phyloP scores from a whole-genome alignment of 495 filamentous ascomycete genomes.

The Ascodesmis nigricans region DNA sequence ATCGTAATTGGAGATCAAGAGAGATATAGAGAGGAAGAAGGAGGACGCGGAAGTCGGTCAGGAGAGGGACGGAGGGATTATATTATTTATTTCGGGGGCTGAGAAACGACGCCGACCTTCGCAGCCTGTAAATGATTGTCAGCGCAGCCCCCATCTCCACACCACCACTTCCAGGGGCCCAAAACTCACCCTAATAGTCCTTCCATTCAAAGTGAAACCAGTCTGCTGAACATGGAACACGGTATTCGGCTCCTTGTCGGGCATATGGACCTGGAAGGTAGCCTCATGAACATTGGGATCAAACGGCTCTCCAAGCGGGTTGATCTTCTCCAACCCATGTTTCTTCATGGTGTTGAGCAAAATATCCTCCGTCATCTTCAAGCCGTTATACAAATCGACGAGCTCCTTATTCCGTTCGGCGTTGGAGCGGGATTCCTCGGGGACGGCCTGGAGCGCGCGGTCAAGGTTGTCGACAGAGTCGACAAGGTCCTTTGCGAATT shows the following conservation, averaged over 20 bases:
- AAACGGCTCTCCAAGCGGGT: conserved; percentile 59
- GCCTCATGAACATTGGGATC: conserved; percentile 93
- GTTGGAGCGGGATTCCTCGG: conserved; percentile 41
- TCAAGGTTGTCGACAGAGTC: conserved; percentile 94
- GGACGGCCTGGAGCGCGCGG: conserved; percentile 62
- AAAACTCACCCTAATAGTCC: conserved; percentile 51
- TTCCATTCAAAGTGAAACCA: conserved; percentile 77
- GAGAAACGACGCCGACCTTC: conserved; percentile 83
- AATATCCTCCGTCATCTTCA: conserved; percentile 85
- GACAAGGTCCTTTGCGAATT: conserved; percentile 81
- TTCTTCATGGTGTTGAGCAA: conserved; percentile 74
- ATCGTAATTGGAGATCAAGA: no score
- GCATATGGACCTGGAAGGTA: conserved; percentile 69
- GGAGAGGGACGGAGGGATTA: no score
- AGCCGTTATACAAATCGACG: conserved; percentile 56
- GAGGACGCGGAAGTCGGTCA: no score
- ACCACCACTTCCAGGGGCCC: no score
- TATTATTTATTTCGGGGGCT: conserved; percentile 26
- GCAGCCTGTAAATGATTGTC: conserved; percentile 36
- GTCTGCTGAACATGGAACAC: conserved; percentile 89
- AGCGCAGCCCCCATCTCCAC: no score
- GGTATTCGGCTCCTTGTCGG: conserved; percentile 66
- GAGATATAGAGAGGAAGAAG: no score
- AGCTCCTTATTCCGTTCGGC: conserved; percentile 35
- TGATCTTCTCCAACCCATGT: conserved; percentile 80